Base-by-base conservation (phyloP, 2,329 filamentous ascomycete species). In the Aureobasidium sp. region DNA sequence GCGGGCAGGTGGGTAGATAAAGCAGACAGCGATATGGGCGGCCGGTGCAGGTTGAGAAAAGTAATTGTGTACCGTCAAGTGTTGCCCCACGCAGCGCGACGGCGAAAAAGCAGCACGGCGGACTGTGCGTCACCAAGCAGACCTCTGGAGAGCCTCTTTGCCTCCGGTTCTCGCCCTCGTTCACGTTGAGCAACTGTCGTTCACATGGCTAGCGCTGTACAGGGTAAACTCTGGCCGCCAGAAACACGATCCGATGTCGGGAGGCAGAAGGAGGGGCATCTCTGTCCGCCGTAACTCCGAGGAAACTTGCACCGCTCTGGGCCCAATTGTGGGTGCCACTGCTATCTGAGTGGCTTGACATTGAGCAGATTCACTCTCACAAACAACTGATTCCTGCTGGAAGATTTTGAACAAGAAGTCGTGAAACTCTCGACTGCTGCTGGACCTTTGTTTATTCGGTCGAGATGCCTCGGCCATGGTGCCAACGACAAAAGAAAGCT, bases 31-130 rank as follows among this genome's bases (percentile, higher is more conserved):
- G 22, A 39, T 51, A 47, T 42, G 45, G 49, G 36, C 57, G 57
- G 45, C 57, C 45, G 57, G 31, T 17, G 47, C n/a, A 25, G 60
- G 60, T 62, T 62, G 60, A 27, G 60, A 56, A 56, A 62, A 62
- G 60, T 62, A 56, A 55, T 57, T 51, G 22, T 34, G 57, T 61
- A 41, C 27, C 41, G 57, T 61, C 57, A 61, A 51, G 17, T 8
- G 15, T 15, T 42, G 45, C 47, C 57, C 57, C 45, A 51, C 45
- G 47, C 47, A 51, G 57, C 25, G 57, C 57, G 57, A 61, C 57
- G 57, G 57, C 57, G 45, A 61, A 51, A 61, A 52, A 51, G 45
- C 34, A 61, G 22, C 47, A 29, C 29, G 8, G 41, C 31, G 44
- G 55, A 45, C 55, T 48, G 47, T 52, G 47, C 57, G 57, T 61